Evolutionary conservation across 495 filamentous ascomycete species (phyloP), one percentile per base, ranked within the genome.

Genomic region (Chaetomium fimeti): DNA sequence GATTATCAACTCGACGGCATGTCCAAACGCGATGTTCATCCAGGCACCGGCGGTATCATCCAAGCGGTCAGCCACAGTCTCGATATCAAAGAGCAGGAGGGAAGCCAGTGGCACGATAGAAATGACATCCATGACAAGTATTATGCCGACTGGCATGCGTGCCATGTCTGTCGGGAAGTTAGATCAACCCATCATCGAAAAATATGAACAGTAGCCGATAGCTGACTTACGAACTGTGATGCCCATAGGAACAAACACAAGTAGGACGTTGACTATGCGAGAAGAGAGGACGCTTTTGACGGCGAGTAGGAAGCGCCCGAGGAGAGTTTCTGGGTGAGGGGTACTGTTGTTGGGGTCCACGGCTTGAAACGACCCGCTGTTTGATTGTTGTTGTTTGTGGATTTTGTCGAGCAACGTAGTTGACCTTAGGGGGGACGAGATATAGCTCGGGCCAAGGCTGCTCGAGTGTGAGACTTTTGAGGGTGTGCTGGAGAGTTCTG

Each of bases 1-100:
- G 57, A 77, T 75, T 40, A 77, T 75, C 49, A 70, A 45, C 63
- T 74, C 91, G 65, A 94, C 91, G 27, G 91, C 90, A 74, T 93
- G 93, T 61, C 91, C 91, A 75, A 94, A 94, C 20, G 90, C 91
- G 12, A 93, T 89, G 66, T 93, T 94, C 73, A 93, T 84, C 69
- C 93, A 75, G 18, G 91, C 91, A 61, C 90, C 91, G 42, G 92
- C 77, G 11, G 90, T 91, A 69, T 95, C 90, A 45, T 91, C 91
- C 74, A 93, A 79, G 62, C 87, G 85, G 60, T 81, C 81, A 36
- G 91, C 91, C 49, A 93, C 87, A 66, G 83, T 87, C 75, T 94
- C 91, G n/a, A 91, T 95, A 20, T 90, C 91, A 74, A 90, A 83
- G 67, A 84, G 86, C 61, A 94, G 82, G 18, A 95, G 74, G n/a